Percentiles rank a stretch among this genome's conserved stretches.
Conservation (phyloP, 2,329 filamentous ascomycete genomes). For the Fusarium burgessii region DNA sequence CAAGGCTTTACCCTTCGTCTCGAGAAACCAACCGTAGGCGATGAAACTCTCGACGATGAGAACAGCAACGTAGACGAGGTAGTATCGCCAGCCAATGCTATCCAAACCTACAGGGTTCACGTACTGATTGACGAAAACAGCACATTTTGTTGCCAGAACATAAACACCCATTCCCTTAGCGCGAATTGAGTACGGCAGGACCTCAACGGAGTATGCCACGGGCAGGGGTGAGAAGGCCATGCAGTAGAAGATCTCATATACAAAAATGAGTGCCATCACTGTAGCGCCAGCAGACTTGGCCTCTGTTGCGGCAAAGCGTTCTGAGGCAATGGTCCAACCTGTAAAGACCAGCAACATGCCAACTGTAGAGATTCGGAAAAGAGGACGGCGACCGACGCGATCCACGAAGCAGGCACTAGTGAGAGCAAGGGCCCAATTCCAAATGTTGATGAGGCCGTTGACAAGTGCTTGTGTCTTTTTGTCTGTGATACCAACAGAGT, state of each 20-base stretch:
- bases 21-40: constrained; percentile 57
- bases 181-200: constrained; percentile 65
- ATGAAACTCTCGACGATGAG: constrained; percentile 62
- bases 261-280: constrained; percentile 53
- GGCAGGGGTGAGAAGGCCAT: constrained; percentile 67
- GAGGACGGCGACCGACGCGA: constrained; percentile 47
- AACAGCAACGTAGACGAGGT: constrained; percentile 66
- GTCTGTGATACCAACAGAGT: constrained; percentile 35
- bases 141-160: constrained; percentile 46
- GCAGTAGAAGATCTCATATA: constrained; percentile 62
- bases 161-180: constrained; percentile 60
- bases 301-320: constrained; percentile 48
- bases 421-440: constrained; percentile 45
- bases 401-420: constrained; percentile 47
- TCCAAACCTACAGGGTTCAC: constrained; percentile 66
- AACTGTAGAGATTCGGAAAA: constrained; percentile 49
- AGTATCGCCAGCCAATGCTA: constrained; percentile 65
- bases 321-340: constrained; percentile 52
- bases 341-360: constrained; percentile 51
- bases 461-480: constrained; percentile 46
- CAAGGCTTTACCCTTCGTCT: constrained; percentile 61
- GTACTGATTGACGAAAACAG: constrained; percentile 49
- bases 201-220: constrained; percentile 62
- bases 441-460: constrained; percentile 48
- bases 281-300: constrained; percentile 47